Evolutionary conservation across 257 asterid species (phyloP), one percentile per base, ranked within the genome.

Genomic region (Petrea volubilis): DNA sequence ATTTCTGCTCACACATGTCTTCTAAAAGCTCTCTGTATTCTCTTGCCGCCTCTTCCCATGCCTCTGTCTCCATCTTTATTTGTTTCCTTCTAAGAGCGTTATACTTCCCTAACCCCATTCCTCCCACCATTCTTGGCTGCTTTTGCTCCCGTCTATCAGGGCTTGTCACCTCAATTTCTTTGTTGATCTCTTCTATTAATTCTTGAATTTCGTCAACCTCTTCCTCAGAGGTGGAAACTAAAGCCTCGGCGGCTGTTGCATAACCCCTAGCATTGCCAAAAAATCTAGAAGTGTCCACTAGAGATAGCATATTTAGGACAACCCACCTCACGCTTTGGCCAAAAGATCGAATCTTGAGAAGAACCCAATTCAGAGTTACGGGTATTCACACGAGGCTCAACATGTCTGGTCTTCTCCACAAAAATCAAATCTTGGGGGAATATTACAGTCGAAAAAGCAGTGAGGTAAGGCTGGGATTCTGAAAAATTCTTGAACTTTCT

Each of bases 1-100:
- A 75, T 75, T 90, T 94, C 29, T 94, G 97, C 90, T 94, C 89
- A 70, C 99, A 94, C 99, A 94, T 94, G 62, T 91, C 99, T 31
- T 23, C 73, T 72, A 91, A 60, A 44, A 91, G 87, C 86, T 94
- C 98, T 59, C 87, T 89, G 74, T 94, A 94, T 64, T 94, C 99
- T 71, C 38, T 91, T 0, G 98, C 98, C 0, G 98, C 97, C 49
- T 88, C 84, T 64, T 89, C 81, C 99, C 98, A 91, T 1, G 98
- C 98, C 76, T 89, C 98, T 0, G 98, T 88, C 82, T 94, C 99
- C 61, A 77, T 63, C 81, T 88, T 88, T 60, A 91, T 80, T 72
- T 94, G 99, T 63, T 93, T 90, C 82, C 85, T 85, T 63, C 96
- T 85, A 33, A 94, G 90, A 27, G 46, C 34, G 66, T 72, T 74